phyloP scores from a whole-genome alignment of 2,329 filamentous ascomycete genomes.

The Fusarium armeniacum region DNA sequence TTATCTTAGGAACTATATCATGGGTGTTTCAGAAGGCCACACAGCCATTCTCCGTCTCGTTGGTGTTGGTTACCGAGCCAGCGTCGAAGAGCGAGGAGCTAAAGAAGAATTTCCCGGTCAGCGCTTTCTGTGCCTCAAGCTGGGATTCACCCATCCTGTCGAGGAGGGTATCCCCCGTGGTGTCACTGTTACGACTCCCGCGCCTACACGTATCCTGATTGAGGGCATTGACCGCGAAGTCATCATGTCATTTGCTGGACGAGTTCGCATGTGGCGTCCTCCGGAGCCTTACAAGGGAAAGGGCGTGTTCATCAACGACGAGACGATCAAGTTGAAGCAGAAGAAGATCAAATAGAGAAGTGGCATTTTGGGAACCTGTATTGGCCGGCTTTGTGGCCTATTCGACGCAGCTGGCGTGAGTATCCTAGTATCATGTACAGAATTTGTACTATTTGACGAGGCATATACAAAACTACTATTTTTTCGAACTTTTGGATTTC shows the following conservation, averaged over 20 bases:
- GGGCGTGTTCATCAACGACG: constrained; percentile 97
- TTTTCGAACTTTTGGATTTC: constrained; percentile 40
- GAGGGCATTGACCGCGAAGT: constrained; percentile 89
- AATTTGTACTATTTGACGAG: constrained; percentile 52
- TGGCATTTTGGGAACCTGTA: constrained; percentile 5
- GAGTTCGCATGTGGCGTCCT: constrained; percentile 87
- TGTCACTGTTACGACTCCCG: constrained; percentile 87
- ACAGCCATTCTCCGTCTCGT: constrained; percentile 92
- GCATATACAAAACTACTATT: constrained; percentile 50
- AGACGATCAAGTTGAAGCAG: constrained; percentile 97
- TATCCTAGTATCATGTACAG: constrained; percentile 52
- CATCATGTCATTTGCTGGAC: constrained; percentile 91
- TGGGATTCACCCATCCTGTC: constrained; percentile 96
- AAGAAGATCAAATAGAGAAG: constrained; percentile 89
- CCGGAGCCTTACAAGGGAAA: constrained; percentile 99
- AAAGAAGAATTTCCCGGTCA: constrained; percentile 85
- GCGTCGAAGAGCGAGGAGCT: constrained; percentile 80
- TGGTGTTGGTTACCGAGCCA: constrained; percentile 94
- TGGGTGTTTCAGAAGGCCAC: constrained; percentile 96
- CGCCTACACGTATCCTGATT: constrained; percentile 90
- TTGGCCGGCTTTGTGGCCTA: constrained; percentile 27
- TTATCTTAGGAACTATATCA: constrained; percentile 90
- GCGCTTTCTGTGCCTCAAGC: constrained; percentile 91
- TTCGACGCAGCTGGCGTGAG: constrained; percentile 49
- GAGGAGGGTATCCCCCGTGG: constrained; percentile 87